These are phyloP conservation scores for Ophiostoma australiae DNA, from an alignment of 2,329 filamentous ascomycete species.

Conservation along the genomic window DNA sequence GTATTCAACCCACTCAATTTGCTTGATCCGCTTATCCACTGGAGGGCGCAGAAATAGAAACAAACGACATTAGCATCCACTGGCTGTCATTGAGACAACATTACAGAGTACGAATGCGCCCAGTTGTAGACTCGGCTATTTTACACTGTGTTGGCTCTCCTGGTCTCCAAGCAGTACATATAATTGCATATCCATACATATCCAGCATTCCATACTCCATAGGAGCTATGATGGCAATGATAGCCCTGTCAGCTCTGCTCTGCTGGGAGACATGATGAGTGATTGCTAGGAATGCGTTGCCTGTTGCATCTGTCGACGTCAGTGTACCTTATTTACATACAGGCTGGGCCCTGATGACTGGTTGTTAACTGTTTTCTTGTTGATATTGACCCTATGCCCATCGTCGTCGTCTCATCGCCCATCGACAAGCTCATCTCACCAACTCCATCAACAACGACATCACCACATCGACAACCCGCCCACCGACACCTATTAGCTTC, in stretches of 20 bases:
- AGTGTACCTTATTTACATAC: neutral
- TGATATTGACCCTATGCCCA: neutral
- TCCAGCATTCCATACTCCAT: neutral
- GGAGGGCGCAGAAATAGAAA: neutral
- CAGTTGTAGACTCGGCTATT: no score
- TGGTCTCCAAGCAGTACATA: no score
- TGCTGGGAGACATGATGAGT: neutral
- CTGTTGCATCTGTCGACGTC: neutral
- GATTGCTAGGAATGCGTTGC: constrained; percentile 1
- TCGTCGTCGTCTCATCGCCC: neutral
- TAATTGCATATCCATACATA: neutral
- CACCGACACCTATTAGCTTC: no score
- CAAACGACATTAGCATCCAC: constrained; percentile 1
- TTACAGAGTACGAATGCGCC: no score
- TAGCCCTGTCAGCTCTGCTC: neutral
- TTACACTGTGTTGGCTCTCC: neutral
- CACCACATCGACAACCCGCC: no score
- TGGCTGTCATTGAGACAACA: neutral
- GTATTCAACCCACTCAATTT: neutral
- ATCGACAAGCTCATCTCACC: no score
- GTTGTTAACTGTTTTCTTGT: neutral
- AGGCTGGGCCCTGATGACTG: neutral
- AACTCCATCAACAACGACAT: no score
- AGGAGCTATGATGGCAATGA: neutral
- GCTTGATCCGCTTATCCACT: neutral